Evolutionary conservation across 139 green algal species (phyloP), one percentile per base, ranked within the genome.

Genomic region (Coelastrella sp.): DNA sequence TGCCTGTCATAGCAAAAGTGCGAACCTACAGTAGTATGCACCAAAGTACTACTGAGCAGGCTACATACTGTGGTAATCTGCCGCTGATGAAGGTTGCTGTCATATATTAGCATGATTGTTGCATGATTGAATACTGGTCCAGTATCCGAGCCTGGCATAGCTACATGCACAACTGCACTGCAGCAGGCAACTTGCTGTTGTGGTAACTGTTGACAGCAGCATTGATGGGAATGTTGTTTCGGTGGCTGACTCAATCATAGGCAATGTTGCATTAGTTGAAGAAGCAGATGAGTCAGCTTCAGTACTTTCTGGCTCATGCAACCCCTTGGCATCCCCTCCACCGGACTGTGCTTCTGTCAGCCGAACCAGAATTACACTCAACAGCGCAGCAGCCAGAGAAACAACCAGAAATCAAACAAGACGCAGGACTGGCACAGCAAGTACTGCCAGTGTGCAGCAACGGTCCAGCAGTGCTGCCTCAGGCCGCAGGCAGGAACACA

Each of bases 361-460:
- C 56, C 78, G 12, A 12, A 3, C 22, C 0, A 24, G 56, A 35
- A 49, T 14, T 9, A 85, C 60, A 68, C 14, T 24, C 19, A 27
- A n/a, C 9, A 85, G 79, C 91, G 7, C 91, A 92, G 7, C 91
- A 92, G 25, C n/a, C 7, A 72, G 57, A 57, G 20, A 72, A 7
- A 56, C 57, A 57, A 6, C 57, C 25, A 61, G 27, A 56, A 83
- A 19, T 60, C 27, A 56, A 61, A 10, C 27, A 20, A 27, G 79
- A 20, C 79, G 24, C 81, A 86, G 59, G n/a, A 86, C 81, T 75
- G 81, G 59, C 59, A 74, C 58, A 27, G 82, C 14, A 7, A 61
- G 25, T 49, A 27, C 61, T 22, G 10, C 17, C 61, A 76, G 82
- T 49, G 24, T 7, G 65, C 61, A 63, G 63, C 11, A 7, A 25